Conservation (phyloP, 345 rosid species). For the Lenwebbia sp. region DNA sequence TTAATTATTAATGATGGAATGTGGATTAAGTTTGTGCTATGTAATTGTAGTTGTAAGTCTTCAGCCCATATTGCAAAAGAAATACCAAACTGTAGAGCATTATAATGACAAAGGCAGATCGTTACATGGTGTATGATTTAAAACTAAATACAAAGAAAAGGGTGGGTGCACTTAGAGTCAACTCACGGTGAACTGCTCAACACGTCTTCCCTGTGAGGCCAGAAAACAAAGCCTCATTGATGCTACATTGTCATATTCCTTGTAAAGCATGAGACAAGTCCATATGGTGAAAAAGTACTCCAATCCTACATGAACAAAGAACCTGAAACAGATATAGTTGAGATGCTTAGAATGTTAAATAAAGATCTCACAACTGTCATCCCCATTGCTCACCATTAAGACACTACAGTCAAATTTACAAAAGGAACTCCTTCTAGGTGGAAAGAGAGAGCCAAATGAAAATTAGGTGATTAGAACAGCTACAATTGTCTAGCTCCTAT, state of each 20-base stretch:
- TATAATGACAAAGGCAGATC: not conserved
- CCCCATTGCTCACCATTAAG: not conserved
- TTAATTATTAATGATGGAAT: not conserved
- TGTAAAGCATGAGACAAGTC: slow-evolving; percentile 88
- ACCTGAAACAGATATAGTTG: slow-evolving; percentile 31
- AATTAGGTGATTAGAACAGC: not conserved
- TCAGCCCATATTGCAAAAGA: not conserved
- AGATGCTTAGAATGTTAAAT: not conserved
- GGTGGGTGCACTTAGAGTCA: not conserved
- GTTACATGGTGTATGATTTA: not conserved
- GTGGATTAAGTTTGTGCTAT: not conserved
- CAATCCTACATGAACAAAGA: slow-evolving; percentile 81
- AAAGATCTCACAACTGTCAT: not conserved
- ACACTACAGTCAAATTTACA: not conserved
- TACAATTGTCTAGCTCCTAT: not conserved
- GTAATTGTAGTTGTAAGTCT: not conserved
- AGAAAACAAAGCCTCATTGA: slow-evolving; percentile 72
- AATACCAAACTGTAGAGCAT: not conserved
- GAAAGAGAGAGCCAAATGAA: not conserved
- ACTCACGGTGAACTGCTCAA: slow-evolving; percentile 94
- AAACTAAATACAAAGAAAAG: not conserved
- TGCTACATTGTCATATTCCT: slow-evolving; percentile 68
- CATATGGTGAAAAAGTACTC: slow-evolving; percentile 78
- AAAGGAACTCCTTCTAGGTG: not conserved
- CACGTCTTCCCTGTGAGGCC: slow-evolving; percentile 67